Evolutionary conservation across 1,284 basidiomycete genomes (phyloP).

Genomic region (Apiotrichum brassicae): DNA sequence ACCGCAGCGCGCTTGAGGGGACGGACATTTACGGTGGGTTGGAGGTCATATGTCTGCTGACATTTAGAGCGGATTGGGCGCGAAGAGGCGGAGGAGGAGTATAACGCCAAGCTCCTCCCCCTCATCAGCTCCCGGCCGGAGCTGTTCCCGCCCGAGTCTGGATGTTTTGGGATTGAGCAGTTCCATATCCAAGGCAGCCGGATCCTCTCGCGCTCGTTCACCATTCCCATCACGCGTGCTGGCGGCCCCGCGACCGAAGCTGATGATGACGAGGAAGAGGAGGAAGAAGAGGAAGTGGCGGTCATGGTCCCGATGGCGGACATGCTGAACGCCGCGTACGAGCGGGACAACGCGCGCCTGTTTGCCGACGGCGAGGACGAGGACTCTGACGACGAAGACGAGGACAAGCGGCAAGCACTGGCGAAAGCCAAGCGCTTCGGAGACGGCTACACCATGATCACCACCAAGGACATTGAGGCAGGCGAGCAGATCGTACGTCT

Average conservation of each 20-base stretch:
- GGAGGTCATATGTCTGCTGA: not conserved
- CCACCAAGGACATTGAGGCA: constrained; percentile 52
- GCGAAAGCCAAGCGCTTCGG: not conserved
- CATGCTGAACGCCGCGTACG: constrained; percentile 81
- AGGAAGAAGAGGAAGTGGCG: constrained; percentile 62
- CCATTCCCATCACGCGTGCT: constrained; percentile 26
- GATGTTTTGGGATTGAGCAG: constrained; percentile 62
- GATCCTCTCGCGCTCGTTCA: constrained; percentile 69
- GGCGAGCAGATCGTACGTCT: constrained; percentile 80
- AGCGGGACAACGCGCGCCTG: constrained; percentile 64
- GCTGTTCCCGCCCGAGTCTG: constrained; percentile 57
- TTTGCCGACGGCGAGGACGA: constrained; percentile 26
- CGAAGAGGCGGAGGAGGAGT: constrained; percentile 73
- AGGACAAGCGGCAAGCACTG: not conserved
- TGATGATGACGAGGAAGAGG: constrained; percentile 53
- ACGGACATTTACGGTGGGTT: constrained; percentile 76
- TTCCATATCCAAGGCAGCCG: constrained; percentile 90
- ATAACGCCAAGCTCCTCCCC: constrained; percentile 55
- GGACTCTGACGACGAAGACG: constrained; percentile 5
- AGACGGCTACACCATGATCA: constrained; percentile 26
- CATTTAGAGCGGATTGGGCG: constrained; percentile 74
- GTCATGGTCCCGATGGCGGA: constrained; percentile 97
- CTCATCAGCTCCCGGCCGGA: constrained; percentile 58
- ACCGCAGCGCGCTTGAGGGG: constrained; percentile 64
- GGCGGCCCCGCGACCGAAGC: constrained; percentile 24